Conservation (phyloP, 331 rosid species). For the Malus hybrid region DNA sequence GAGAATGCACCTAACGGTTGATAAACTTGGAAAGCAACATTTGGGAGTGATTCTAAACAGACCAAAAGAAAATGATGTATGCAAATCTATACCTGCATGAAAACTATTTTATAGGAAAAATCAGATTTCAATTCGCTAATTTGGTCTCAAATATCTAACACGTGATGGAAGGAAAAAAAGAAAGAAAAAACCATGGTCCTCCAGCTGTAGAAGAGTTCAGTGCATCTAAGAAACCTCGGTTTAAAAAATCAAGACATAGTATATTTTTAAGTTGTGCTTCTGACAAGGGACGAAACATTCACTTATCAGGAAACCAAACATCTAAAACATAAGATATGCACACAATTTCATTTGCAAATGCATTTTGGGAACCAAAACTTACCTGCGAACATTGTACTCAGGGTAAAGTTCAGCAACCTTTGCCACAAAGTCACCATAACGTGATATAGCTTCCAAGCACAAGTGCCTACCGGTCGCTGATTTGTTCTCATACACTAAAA, state of each 20-base stretch:
- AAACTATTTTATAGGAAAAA: too few relatives aligned
- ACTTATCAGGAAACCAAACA: background rate
- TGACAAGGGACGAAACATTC: too few relatives aligned
- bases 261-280: too few relatives aligned
- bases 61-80: too few relatives aligned
- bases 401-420: slow-evolving; percentile 80
- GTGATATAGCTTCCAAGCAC: slow-evolving; percentile 70
- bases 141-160: too few relatives aligned
- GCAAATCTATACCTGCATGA: too few relatives aligned
- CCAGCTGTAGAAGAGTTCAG: too few relatives aligned
- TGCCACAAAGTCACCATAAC: slow-evolving; percentile 70
- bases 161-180: too few relatives aligned
- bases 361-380: slow-evolving; percentile 1
- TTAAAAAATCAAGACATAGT: too few relatives aligned
- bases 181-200: too few relatives aligned
- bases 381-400: slow-evolving; percentile 61
- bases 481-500: slow-evolving; percentile 80
- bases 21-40: background rate
- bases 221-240: too few relatives aligned
- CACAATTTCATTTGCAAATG: background rate
- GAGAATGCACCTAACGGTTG: background rate
- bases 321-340: background rate
- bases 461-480: slow-evolving; percentile 76
- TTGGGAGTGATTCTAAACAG: background rate
- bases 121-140: too few relatives aligned